phyloP scores from a whole-genome alignment of 495 filamentous ascomycete genomes.

The Aspergillus olivimuriae region DNA sequence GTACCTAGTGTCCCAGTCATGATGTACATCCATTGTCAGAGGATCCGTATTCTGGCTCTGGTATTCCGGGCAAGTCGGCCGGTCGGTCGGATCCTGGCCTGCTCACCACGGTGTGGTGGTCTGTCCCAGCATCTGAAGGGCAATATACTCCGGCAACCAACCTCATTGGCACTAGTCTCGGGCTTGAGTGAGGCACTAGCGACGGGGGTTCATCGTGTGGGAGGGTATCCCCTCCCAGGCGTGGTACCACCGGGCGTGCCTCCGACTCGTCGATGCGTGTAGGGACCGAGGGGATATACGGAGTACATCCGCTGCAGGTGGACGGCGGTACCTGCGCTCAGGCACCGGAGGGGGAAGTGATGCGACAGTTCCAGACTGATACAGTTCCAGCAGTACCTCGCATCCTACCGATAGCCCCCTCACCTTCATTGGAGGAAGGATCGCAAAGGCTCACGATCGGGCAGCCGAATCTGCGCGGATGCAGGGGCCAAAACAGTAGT shows the following conservation, averaged over 20 bases:
- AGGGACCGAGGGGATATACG: no score
- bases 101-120: no score
- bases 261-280: no score
- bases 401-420: not conserved
- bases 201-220: no score
- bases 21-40: not conserved
- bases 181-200: not conserved
- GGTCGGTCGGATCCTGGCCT: no score
- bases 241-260: no score
- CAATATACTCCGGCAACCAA: not conserved
- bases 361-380: not conserved
- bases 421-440: slow-evolving; percentile 1
- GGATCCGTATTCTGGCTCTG: not conserved
- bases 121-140: not conserved
- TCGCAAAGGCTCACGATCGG: slow-evolving; percentile 2
- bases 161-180: not conserved
- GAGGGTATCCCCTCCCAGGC: no score
- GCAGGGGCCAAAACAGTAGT: slow-evolving; percentile 7
- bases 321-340: no score
- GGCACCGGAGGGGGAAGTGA: not conserved
- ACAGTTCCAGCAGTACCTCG: not conserved
- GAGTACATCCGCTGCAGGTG: no score
- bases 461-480: slow-evolving; percentile 4
- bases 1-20: not conserved
- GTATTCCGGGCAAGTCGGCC: no score